Base-by-base conservation (phyloP, 2,329 filamentous ascomycete species). In the Aspergillus felis region DNA sequence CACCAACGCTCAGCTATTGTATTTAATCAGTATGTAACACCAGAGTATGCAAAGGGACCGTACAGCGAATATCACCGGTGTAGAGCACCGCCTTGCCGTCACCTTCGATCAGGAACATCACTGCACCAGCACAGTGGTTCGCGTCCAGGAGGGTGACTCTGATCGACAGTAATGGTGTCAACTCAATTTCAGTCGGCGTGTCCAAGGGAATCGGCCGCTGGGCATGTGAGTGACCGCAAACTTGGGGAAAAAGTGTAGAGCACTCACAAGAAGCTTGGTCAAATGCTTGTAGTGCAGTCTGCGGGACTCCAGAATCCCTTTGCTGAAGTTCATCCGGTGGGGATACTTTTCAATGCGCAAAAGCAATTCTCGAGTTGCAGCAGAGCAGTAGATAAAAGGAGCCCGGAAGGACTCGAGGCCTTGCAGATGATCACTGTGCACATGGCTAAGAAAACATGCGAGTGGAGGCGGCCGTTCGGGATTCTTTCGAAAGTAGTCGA, bases 71-170 rank as follows among this genome's bases (percentile, higher is more conserved):
- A 67, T 97, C 93, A 4, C 92, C 92, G 0, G 92, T 96, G 68
- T 97, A 97, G 0, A 97, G 77, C 1, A 95, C 81, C 0, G 91
- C 87, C 59, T 86, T 90, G 0, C 80, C 81, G 54, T 84, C 74
- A 1, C 85, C 86, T 74, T 97, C 90, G 28, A 97, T 88, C 20
- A 97, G 78, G 68, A 97, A 97, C 91, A 96, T 96, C 20, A 94
- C 91, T 20, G 91, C 87, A 0, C 93, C 92, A 0, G 88, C 83
- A 66, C 93, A 97, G 70, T 97, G 93, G 66, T 97, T 97, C 1
- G 93, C 92, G 76, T 96, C 89, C 53, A 97, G 84, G 0, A 97
- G 79, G 0, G 92, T 97, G 20, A 96, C 90, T 50, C 87, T 85
- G 25, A 97, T 85, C n/a, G 76, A 77, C 50, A 83, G 82, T 1